Conservation (phyloP, 306 rosid species). For the Ceratonia siliqua region DNA sequence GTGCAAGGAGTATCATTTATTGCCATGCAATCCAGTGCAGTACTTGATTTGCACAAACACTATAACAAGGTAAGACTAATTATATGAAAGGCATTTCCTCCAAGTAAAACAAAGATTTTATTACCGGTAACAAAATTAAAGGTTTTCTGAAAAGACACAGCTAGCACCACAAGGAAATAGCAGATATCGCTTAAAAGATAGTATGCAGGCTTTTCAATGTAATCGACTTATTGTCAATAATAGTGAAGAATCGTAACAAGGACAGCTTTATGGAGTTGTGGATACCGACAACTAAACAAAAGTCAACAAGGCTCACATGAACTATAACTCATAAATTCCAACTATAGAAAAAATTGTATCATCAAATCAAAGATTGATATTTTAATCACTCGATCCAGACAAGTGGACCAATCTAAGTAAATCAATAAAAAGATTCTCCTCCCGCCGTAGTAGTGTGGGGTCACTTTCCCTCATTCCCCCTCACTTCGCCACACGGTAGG, state of each 20-base stretch:
- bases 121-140: not conserved
- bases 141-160: constrained; percentile 5
- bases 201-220: not conserved
- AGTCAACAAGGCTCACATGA: not conserved
- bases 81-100: not conserved
- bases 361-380: not conserved
- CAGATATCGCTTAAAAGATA: not conserved
- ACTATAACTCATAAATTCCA: not conserved
- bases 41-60: not conserved
- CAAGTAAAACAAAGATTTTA: not conserved
- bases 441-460: not conserved
- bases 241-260: not conserved
- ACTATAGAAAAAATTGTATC: not conserved
- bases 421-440: not conserved
- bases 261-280: not conserved
- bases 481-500: not conserved
- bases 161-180: constrained; percentile 7
- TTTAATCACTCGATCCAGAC: not conserved
- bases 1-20: not conserved
- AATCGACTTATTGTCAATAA: not conserved
- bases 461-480: constrained; percentile 13
- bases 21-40: not conserved
- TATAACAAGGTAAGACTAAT: not conserved
- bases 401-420: too few relatives aligned
- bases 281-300: not conserved